Conservation (phyloP, 139 green algal species). For the Asterochloris erici region DNA sequence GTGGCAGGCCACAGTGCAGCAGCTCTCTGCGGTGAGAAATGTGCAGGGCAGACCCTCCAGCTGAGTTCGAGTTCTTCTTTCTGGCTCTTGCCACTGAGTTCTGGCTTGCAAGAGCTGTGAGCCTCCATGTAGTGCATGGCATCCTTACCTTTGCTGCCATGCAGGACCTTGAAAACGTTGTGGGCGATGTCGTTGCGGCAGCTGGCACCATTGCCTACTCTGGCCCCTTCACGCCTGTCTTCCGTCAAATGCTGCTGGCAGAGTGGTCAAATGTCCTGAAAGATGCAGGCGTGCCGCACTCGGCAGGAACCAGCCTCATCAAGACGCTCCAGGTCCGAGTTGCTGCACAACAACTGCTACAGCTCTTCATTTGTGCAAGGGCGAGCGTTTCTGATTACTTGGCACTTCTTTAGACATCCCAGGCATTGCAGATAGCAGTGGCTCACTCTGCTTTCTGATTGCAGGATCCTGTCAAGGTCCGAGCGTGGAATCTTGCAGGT, state of each 20-base stretch:
- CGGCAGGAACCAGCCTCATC: constrained; percentile 48
- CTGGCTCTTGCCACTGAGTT: neutral
- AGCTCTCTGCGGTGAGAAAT: constrained; percentile 33
- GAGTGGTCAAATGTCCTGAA: constrained; percentile 53
- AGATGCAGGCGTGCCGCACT: constrained; percentile 48
- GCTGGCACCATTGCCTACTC: constrained; percentile 17
- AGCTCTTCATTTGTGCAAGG: neutral
- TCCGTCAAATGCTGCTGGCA: constrained; percentile 9
- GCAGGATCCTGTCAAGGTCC: constrained; percentile 17
- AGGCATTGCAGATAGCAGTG: too few species aligned
- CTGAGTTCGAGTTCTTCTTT: neutral
- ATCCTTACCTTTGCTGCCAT: neutral
- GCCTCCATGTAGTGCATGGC: neutral
- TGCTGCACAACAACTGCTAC: neutral
- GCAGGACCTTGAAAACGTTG: constrained; percentile 36
- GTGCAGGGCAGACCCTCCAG: too few species aligned
- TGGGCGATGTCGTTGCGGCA: constrained; percentile 5
- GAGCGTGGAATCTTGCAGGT: constrained; percentile 10
- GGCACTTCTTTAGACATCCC: too few species aligned
- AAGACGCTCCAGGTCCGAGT: constrained; percentile 47
- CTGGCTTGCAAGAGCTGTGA: neutral
- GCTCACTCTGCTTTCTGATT: neutral
- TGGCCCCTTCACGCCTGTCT: constrained; percentile 12
- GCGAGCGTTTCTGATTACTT: neutral
- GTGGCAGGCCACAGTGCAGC: constrained; percentile 65